Evolutionary conservation across 345 rosid species (phyloP).

Genomic region (Balakata baccata): DNA sequence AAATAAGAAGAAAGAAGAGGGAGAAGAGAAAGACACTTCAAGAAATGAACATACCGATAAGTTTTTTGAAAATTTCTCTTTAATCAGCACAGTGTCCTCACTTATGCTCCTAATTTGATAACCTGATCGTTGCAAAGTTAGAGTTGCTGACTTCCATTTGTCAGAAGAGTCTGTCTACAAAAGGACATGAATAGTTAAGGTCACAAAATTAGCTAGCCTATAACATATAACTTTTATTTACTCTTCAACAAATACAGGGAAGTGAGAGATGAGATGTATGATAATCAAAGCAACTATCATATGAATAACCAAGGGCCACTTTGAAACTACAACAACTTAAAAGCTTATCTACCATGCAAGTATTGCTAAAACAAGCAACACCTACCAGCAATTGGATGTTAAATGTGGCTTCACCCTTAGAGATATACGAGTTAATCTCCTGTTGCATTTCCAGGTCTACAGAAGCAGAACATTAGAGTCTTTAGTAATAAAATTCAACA

Average conservation of each 20-base stretch:
- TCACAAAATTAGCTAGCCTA: background rate
- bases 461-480: slow-evolving; percentile 23
- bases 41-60: slow-evolving; percentile 42
- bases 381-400: slow-evolving; percentile 66
- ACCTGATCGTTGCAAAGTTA: slow-evolving; percentile 50
- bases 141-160: slow-evolving; percentile 63
- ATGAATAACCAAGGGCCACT: background rate
- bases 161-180: slow-evolving; percentile 64
- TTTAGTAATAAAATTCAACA: slow-evolving; percentile 6
- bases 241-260: background rate
- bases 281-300: background rate
- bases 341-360: background rate
- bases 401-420: slow-evolving; percentile 70
- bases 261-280: background rate
- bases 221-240: background rate
- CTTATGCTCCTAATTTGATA: slow-evolving; percentile 60
- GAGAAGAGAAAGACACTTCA: background rate
- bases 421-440: slow-evolving; percentile 55
- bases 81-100: slow-evolving; percentile 39
- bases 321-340: background rate
- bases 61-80: slow-evolving; percentile 64
- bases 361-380: slow-evolving; percentile 7
- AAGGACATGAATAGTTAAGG: slow-evolving; percentile 1
- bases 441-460: slow-evolving; percentile 76
- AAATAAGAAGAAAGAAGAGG: background rate